Conservation (phyloP, 495 filamentous ascomycete species). For the Penicillium flavigenum region DNA sequence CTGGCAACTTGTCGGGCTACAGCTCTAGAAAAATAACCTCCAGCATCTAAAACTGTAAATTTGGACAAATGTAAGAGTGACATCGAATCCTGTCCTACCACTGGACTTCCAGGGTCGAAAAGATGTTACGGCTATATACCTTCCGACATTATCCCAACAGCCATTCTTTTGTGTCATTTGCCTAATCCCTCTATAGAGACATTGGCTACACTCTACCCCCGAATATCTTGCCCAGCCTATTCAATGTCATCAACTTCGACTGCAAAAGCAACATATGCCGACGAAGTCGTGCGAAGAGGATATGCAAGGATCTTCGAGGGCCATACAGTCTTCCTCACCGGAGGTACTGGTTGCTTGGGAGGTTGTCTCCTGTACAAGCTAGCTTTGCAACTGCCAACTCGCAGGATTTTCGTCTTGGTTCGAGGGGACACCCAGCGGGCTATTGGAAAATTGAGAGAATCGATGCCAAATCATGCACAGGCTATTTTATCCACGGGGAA, state of each 20-base stretch:
- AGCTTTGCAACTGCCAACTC: constrained; percentile 36
- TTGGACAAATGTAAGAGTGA: constrained; percentile 5
- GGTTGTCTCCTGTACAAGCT: constrained; percentile 42
- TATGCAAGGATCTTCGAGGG: constrained; percentile 31
- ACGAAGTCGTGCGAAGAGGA: constrained; percentile 28
- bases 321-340: constrained; percentile 40
- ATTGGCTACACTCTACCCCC: neutral
- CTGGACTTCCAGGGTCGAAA: neutral
- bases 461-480: constrained; percentile 35
- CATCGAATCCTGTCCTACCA: constrained; percentile 8
- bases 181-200: neutral
- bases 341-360: constrained; percentile 39
- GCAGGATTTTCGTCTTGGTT: constrained; percentile 35
- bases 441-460: constrained; percentile 32
- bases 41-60: neutral
- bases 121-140: constrained; percentile 2
- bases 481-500: constrained; percentile 32
- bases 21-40: neutral
- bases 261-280: constrained; percentile 15
- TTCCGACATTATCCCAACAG: constrained; percentile 1
- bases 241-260: constrained; percentile 22
- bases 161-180: neutral
- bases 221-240: neutral
- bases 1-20: neutral
- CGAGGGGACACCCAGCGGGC: constrained; percentile 29